phyloP scores from a whole-genome alignment of 805 yeast genomes.

The Kazachstania psychrophila region DNA sequence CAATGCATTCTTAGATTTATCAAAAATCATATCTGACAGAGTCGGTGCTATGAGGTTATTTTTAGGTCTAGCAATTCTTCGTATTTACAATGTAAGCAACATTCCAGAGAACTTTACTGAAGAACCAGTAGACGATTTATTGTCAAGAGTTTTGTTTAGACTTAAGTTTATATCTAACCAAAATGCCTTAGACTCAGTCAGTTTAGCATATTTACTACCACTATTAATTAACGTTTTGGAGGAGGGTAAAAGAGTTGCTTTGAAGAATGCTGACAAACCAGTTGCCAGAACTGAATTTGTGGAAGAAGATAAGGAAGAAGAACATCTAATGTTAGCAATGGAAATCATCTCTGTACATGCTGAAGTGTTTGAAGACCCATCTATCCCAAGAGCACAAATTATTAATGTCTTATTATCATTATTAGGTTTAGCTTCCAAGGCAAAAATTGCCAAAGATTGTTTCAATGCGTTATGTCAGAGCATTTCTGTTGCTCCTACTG shows the following conservation, averaged over 20 bases:
- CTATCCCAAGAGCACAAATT: slow-evolving; percentile 61
- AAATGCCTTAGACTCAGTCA: slow-evolving; percentile 53
- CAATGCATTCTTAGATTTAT: slow-evolving; percentile 44
- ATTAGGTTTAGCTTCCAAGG: slow-evolving; percentile 65
- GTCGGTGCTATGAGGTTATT: slow-evolving; percentile 42
- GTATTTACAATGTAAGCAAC: slow-evolving; percentile 41
- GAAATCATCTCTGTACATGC: slow-evolving; percentile 65
- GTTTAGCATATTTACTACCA: slow-evolving; percentile 70
- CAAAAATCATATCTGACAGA: slow-evolving; percentile 43
- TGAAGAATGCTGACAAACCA: slow-evolving; percentile 44
- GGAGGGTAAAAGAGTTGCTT: slow-evolving; percentile 50
- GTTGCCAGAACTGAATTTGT: slow-evolving; percentile 55
- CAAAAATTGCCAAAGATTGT: slow-evolving; percentile 77
- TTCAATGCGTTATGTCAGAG: slow-evolving; percentile 68
- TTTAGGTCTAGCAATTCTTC: slow-evolving; percentile 62
- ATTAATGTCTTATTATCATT: slow-evolving; percentile 54
- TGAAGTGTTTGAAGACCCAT: slow-evolving; percentile 54
- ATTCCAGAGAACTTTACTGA: slow-evolving; percentile 39
- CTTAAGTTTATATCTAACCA: slow-evolving; percentile 68
- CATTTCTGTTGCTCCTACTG: slow-evolving; percentile 52
- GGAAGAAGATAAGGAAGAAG: slow-evolving; percentile 84
- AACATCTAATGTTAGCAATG: slow-evolving; percentile 65
- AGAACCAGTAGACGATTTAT: slow-evolving; percentile 45
- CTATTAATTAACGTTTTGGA: slow-evolving; percentile 58
- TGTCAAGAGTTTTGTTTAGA: slow-evolving; percentile 64